These are phyloP conservation scores for Rhododendron simsii DNA, from an alignment of 148 eudicot species.

Conservation along the genomic window DNA sequence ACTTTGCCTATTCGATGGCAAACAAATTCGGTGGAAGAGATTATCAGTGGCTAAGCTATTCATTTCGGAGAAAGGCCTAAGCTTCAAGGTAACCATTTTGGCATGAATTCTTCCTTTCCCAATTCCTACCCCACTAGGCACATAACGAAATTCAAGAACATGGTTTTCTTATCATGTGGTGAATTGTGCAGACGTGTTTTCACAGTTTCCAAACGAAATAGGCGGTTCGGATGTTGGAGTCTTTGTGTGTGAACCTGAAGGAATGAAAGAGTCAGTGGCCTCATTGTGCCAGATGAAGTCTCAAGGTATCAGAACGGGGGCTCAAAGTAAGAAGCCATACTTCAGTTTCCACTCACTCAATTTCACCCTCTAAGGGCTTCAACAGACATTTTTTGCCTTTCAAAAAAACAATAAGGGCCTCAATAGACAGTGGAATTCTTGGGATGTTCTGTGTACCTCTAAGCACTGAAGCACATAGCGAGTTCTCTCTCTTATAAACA, in stretches of 20 bases:
- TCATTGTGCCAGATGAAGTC: conserved; percentile 40
- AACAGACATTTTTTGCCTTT: too few relatives aligned
- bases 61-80: conserved; percentile 61
- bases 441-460: background rate
- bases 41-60: too few relatives aligned
- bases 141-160: background rate
- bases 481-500: background rate
- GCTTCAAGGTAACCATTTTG: conserved; percentile 39
- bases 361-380: conserved; percentile 48
- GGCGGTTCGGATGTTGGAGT: conserved; percentile 54
- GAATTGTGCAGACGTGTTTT: conserved; percentile 48
- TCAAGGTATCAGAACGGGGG: conserved; percentile 18
- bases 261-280: conserved; percentile 75
- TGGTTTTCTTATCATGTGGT: background rate
- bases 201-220: conserved; percentile 25
- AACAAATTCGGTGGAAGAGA: too few relatives aligned
- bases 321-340: conserved; percentile 29
- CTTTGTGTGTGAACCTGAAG: conserved; percentile 81
- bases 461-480: background rate
- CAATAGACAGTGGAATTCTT: too few relatives aligned
- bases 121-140: background rate
- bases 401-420: too few relatives aligned
- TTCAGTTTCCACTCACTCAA: conserved; percentile 63
- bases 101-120: background rate
- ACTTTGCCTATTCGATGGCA: too few relatives aligned